Base-by-base conservation (phyloP, 495 filamentous ascomycete genomes). In the Eremomyces bilateralis region DNA sequence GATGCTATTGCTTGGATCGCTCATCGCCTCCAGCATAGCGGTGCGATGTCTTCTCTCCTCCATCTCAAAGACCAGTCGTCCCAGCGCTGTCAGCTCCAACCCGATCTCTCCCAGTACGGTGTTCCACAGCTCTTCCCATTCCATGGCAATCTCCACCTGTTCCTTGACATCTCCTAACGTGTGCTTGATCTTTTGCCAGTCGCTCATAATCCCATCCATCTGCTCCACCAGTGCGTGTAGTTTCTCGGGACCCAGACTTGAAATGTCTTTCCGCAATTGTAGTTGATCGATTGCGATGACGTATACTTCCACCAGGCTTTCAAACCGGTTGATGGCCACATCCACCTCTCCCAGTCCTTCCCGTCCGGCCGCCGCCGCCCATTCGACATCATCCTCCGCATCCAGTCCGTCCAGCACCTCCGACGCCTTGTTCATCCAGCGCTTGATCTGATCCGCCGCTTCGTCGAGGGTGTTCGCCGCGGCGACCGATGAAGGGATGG, bases 71-170 rank as follows among this genome's bases (percentile, higher is more conserved):
- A 95, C 76, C 27, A 90, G 57, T 21, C 72, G 64, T 49, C 70
- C 68, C 10, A 94, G 67, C 5, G 75, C 74, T 39, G 91, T 80
- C 52, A 93, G 68, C 53, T 97, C 88, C 35, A 74, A 67, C 24
- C 80, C 77, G 29, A 97, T 93, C 54, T 95, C 85, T 22, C 85
- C 84, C 13, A 97, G 59, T 15, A 95, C 82, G 48, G 64, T 80
- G 43, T 77, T 79, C 84, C 85, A 94, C 15, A 97, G 62, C 57
- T 95, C 88, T 51, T 92, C 83, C 85, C 85, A 97, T 44, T 97
- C 88, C 81, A 94, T 84, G 4, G 88, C 88, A 33, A 92, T 64
- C 53, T 94, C 88, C 4, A 95, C 85, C 42, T 93, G 83, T 25
- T 68, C 67, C 47, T 93, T 91, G 32, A 92, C 72, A 21, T 57